Evolutionary conservation across 768 basidiomycete genomes (phyloP).

Genomic region (Mycena maculata): DNA sequence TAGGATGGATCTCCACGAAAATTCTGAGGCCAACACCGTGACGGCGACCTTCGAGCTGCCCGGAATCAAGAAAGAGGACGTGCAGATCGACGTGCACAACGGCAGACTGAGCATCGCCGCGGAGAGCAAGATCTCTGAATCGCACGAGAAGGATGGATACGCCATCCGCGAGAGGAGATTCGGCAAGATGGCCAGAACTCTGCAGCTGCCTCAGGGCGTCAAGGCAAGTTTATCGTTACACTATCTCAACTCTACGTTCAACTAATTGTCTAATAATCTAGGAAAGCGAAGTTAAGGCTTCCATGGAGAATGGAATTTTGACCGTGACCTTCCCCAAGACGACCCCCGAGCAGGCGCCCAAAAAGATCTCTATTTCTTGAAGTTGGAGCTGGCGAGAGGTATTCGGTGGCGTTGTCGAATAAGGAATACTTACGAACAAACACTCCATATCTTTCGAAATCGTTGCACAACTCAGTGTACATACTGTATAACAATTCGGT

Average conservation of each 20-base stretch:
- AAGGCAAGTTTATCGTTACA: constrained; percentile 53
- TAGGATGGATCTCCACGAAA: constrained; percentile 71
- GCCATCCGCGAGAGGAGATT: constrained; percentile 64
- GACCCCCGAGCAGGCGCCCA: constrained; percentile 48
- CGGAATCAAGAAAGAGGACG: constrained; percentile 64
- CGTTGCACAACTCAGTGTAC: no score
- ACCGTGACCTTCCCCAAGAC: constrained; percentile 65
- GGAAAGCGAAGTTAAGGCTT: constrained; percentile 53
- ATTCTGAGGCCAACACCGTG: constrained; percentile 59
- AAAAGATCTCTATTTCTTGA: constrained; percentile 51
- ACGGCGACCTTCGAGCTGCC: constrained; percentile 73
- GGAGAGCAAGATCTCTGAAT: constrained; percentile 52
- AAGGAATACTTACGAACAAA: no score
- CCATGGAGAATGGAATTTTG: constrained; percentile 63
- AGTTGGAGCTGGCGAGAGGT: no score
- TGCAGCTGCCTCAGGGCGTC: constrained; percentile 65
- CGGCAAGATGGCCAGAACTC: constrained; percentile 58
- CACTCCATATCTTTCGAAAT: no score
- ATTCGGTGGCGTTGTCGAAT: no score
- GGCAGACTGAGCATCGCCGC: constrained; percentile 65
- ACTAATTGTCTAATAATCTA: constrained; percentile 28
- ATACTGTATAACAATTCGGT: no score
- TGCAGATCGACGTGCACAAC: constrained; percentile 65
- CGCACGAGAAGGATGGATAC: constrained; percentile 54
- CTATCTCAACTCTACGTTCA: constrained; percentile 25